Conservation (phyloP, 129 eudicot species). For the Tagetes erecta region DNA sequence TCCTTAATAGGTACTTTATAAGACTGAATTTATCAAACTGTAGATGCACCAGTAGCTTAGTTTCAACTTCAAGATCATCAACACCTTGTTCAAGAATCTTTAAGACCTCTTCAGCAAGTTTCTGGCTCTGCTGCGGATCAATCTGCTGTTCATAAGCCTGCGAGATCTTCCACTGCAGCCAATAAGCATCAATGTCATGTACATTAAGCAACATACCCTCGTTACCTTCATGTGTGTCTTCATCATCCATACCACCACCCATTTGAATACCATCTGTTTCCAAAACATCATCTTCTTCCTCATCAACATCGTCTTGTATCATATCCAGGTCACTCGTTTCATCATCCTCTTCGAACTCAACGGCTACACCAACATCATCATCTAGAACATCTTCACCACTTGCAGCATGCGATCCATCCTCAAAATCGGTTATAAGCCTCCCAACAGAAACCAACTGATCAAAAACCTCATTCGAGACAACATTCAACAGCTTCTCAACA, state of each 20-base stretch:
- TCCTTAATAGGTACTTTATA: conserved; percentile 65
- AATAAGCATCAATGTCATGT: conserved; percentile 89
- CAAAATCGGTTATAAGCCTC: conserved; percentile 69
- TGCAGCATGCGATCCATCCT: conserved; percentile 28
- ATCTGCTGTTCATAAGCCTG: conserved; percentile 87
- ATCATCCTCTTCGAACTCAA: conserved; percentile 87
- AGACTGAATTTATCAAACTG: conserved; percentile 75
- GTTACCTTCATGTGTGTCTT: conserved; percentile 59
- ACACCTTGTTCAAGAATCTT: conserved; percentile 79
- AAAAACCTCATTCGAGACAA: conserved; percentile 46
- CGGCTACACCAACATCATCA: conserved; percentile 88
- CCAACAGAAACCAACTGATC: conserved; percentile 61
- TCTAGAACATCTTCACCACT: conserved; percentile 57
- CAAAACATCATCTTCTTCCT: conserved; percentile 68
- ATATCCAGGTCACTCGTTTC: conserved; percentile 76
- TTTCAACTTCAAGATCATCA: conserved; percentile 80
- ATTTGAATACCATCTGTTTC: conserved; percentile 69
- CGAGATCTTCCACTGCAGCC: conserved; percentile 94
- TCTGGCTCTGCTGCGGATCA: conserved; percentile 88
- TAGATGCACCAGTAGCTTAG: conserved; percentile 62
- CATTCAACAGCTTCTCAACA: conserved; percentile 79
- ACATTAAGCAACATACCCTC: conserved; percentile 84
- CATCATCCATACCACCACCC: conserved; percentile 91
- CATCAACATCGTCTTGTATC: conserved; percentile 75
- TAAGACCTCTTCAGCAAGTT: conserved; percentile 83